A percentile compares a stretch with the other conserved stretches of the same genome.
These are phyloP conservation scores for Aquilaria yunnanensis DNA, from an alignment of 345 rosid species.

Conservation along the genomic window DNA sequence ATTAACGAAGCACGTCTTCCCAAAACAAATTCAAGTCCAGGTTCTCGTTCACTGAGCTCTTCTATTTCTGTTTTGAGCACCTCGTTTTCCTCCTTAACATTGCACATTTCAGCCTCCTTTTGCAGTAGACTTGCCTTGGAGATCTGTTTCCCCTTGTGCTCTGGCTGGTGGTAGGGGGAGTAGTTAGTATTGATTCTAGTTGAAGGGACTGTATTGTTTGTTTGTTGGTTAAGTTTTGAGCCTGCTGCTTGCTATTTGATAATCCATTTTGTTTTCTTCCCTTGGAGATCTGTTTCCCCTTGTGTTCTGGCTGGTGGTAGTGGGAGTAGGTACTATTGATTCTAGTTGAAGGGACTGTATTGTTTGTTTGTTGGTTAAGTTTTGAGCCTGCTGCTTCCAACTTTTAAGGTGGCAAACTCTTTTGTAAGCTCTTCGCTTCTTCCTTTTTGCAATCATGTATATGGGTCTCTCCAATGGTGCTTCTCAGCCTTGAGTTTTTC, in stretches of 20 bases:
- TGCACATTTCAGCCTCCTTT: conserved; percentile 55
- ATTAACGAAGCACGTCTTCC: too few species aligned
- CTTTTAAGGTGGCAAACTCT: too few species aligned
- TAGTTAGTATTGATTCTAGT: too few species aligned
- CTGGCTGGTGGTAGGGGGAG: too few species aligned
- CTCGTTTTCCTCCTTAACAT: conserved; percentile 38
- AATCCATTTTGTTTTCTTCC: too few species aligned
- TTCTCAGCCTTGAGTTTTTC: conserved; percentile 30
- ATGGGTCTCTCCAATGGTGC: conserved; percentile 23
- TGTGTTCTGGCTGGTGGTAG: conserved; percentile 71
- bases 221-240: too few species aligned
- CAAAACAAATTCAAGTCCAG: too few species aligned
- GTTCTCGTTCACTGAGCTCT: neutral
- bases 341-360: conserved; percentile 66
- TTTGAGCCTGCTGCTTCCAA: too few species aligned
- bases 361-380: too few species aligned
- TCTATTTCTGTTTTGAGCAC: conserved; percentile 28
- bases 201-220: too few species aligned
- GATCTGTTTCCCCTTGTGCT: conserved; percentile 49
- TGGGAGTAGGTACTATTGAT: conserved; percentile 79
- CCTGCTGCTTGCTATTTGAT: too few species aligned
- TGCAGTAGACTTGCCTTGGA: conserved; percentile 43
- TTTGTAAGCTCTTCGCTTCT: neutral
- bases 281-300: conserved; percentile 13
- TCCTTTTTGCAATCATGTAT: conserved; percentile 20